Conservation (phyloP, 2,329 filamentous ascomycete species). For the Aspergillus bombycis region DNA sequence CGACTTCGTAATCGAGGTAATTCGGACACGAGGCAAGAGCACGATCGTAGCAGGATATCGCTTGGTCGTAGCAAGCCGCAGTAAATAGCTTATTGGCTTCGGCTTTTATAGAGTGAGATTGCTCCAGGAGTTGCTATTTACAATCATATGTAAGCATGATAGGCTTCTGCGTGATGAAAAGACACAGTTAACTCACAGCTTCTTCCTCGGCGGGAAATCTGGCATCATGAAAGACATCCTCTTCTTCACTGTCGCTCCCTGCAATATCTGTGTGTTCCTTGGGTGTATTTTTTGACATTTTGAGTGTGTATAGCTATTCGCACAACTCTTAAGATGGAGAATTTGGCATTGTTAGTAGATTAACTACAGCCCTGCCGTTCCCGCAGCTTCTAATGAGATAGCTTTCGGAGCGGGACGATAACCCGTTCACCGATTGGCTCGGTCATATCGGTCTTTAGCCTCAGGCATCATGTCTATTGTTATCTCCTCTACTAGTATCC, state of each 20-base stretch:
- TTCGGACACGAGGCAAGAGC: slow-evolving; percentile 78
- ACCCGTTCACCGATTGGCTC: slow-evolving; percentile 1
- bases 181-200: slow-evolving; percentile 37
- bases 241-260: slow-evolving; percentile 39
- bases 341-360: not conserved
- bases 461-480: not conserved
- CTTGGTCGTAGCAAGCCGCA: slow-evolving; percentile 70
- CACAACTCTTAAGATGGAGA: not conserved
- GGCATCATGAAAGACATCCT: slow-evolving; percentile 46
- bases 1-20: slow-evolving; percentile 85
- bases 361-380: not conserved
- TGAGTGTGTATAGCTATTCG: slow-evolving; percentile 22
- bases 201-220: slow-evolving; percentile 53
- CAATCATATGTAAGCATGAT: slow-evolving; percentile 13
- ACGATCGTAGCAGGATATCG: slow-evolving; percentile 80
- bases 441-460: slow-evolving; percentile 1
- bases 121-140: slow-evolving; percentile 65
- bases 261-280: slow-evolving; percentile 5
- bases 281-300: slow-evolving; percentile 18
- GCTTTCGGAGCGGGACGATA: not conserved
- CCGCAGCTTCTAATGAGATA: not conserved
- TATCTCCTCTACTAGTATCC: not conserved
- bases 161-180: slow-evolving; percentile 5
- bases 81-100: slow-evolving; percentile 81
- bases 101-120: slow-evolving; percentile 73